phyloP scores from a whole-genome alignment of 225 moss, liverwort and hornwort species.

The Straminergon stramineum region DNA sequence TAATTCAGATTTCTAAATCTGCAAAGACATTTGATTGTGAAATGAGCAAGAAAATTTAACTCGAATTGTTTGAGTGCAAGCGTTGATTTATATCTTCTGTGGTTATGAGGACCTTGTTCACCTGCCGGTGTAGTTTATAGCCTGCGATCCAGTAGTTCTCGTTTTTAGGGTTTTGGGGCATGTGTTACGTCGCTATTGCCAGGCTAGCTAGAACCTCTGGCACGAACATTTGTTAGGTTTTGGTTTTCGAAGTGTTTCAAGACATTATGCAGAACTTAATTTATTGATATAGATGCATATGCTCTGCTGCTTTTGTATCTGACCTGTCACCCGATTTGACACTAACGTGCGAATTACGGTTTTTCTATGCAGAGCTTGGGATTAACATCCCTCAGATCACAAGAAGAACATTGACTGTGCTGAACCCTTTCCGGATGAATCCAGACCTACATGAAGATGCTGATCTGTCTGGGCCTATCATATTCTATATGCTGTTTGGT shows the following conservation, averaged over 20 bases:
- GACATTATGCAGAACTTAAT: neutral
- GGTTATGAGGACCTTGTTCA: neutral
- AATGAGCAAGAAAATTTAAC: neutral
- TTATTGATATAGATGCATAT: neutral
- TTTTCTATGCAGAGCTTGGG: neutral
- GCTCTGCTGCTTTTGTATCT: neutral
- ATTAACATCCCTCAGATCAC: neutral
- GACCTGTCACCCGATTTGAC: neutral
- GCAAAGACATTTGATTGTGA: neutral
- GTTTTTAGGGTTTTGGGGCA: neutral
- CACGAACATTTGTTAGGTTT: neutral
- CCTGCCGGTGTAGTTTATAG: neutral
- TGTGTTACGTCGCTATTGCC: neutral
- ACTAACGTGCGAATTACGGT: neutral
- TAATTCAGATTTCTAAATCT: no score
- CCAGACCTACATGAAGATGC: neutral
- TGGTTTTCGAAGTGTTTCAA: neutral
- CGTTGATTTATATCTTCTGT: neutral
- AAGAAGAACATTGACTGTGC: neutral
- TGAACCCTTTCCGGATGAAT: neutral
- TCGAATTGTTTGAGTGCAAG: neutral
- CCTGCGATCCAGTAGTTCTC: neutral
- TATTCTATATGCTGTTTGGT: neutral
- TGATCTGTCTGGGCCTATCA: neutral
- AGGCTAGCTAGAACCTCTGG: neutral